phyloP scores from a whole-genome alignment of 1,139 yeast species.

The Trichomonascaceae sp. region DNA sequence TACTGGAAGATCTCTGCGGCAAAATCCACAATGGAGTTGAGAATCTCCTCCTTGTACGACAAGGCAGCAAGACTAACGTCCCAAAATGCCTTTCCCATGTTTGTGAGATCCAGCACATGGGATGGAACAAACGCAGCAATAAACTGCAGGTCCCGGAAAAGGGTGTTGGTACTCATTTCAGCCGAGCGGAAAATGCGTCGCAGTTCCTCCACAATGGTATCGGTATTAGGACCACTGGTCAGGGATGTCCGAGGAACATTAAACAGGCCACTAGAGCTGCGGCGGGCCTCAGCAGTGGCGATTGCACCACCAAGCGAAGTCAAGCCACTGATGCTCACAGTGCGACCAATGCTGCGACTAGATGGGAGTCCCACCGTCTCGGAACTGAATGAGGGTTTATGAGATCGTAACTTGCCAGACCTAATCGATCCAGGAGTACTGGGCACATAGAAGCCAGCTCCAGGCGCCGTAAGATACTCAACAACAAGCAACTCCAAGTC shows the following conservation, averaged over 20 bases:
- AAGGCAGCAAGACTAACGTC: conserved; percentile 27
- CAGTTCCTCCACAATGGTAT: conserved; percentile 23
- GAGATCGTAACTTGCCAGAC: conserved; percentile 13
- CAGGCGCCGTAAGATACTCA: conserved; percentile 12
- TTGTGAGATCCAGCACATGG: conserved; percentile 20
- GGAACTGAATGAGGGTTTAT: conserved; percentile 13
- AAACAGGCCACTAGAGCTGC: conserved; percentile 14
- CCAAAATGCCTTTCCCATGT: conserved; percentile 26
- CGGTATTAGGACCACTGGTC: conserved; percentile 18
- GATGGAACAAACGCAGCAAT: conserved; percentile 27
- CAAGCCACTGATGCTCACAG: conserved; percentile 10
- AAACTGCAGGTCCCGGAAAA: conserved; percentile 26
- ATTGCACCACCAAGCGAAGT: conserved; percentile 17
- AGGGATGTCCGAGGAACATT: conserved; percentile 2
- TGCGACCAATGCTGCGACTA: conserved; percentile 3
- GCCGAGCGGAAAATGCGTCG: conserved; percentile 15
- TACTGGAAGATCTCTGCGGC: conserved; percentile 24
- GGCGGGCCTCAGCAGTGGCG: conserved; percentile 18
- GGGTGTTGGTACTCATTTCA: conserved; percentile 20
- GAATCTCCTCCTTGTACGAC: conserved; percentile 22
- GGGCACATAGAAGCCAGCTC: conserved; percentile 5
- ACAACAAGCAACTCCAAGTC: conserved; percentile 22
- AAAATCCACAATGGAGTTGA: conserved; percentile 19
- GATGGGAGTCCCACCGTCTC: conserved; percentile 7
- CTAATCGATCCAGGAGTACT: conserved; percentile 13